A percentile compares a stretch with the other conserved stretches of the same genome.
Conservation (phyloP, 345 rosid species). For the Populus tremula region DNA sequence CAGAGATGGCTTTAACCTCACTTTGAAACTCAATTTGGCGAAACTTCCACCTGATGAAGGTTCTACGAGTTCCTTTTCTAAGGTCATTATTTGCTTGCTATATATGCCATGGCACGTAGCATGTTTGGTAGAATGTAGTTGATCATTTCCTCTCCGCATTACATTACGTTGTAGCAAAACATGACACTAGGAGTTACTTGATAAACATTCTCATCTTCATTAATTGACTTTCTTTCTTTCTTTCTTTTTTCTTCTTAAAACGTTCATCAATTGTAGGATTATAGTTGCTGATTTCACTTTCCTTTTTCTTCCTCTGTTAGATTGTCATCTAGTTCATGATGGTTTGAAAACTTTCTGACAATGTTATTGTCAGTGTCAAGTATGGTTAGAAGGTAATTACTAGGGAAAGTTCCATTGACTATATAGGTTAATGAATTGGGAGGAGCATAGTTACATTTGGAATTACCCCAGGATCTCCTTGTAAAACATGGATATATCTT, state of each 20-base stretch:
- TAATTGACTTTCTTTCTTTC: background rate
- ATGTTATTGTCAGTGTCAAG: no score
- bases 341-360: no score
- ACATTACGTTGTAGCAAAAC: background rate
- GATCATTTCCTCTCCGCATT: background rate
- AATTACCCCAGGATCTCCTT: background rate
- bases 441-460: background rate
- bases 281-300: background rate
- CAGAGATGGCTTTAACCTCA: constrained; percentile 87
- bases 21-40: constrained; percentile 80
- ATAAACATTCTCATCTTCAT: background rate
- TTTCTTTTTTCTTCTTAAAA: background rate
- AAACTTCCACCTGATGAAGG: constrained; percentile 94
- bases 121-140: background rate
- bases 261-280: background rate
- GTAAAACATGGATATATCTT: background rate
- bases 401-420: background rate
- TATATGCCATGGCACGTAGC: constrained; percentile 12
- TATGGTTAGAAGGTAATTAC: background rate
- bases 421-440: background rate
- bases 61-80: constrained; percentile 46
- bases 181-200: background rate
- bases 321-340: background rate
- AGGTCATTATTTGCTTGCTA: constrained; percentile 44
- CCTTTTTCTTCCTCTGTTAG: background rate